Evolutionary conservation across 208 protist species (phyloP).

Genomic region (Lotmaria passim): DNA sequence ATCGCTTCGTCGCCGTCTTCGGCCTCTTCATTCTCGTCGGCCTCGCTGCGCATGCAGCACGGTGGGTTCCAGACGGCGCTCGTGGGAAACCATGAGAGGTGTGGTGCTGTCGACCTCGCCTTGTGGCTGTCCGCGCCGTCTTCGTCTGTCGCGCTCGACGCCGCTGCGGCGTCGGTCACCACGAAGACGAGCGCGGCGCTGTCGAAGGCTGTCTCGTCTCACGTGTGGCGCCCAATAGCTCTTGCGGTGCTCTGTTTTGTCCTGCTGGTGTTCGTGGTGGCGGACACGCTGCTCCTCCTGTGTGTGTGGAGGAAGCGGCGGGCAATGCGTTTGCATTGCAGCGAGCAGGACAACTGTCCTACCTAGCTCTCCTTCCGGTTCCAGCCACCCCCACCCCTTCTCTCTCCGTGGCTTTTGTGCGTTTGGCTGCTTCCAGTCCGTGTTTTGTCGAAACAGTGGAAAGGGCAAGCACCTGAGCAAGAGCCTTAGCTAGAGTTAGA

Average conservation of each 20-base stretch:
- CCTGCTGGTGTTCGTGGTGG: not conserved
- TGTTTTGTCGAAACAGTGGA: no score
- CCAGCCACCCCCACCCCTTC: not conserved
- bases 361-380: not conserved
- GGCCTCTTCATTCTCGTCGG: no score
- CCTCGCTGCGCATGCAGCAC: not conserved
- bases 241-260: constrained; percentile 6
- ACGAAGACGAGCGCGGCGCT: not conserved
- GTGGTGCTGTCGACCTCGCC: constrained; percentile 23
- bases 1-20: not conserved
- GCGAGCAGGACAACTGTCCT: not conserved
- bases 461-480: no score
- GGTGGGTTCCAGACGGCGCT: constrained; percentile 2
- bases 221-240: constrained; percentile 13
- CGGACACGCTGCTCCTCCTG: not conserved
- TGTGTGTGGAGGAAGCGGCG: not conserved
- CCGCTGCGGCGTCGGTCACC: not conserved
- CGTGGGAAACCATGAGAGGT: not conserved
- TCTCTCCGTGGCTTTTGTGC: constrained; percentile 2
- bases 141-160: not conserved
- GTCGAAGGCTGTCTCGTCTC: not conserved
- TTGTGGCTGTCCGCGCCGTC: not conserved
- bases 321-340: not conserved
- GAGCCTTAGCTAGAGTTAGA: no score
- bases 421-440: no score